Conservation (phyloP, 108 stramenopile species). For the Aurantiochytrium sp. region DNA sequence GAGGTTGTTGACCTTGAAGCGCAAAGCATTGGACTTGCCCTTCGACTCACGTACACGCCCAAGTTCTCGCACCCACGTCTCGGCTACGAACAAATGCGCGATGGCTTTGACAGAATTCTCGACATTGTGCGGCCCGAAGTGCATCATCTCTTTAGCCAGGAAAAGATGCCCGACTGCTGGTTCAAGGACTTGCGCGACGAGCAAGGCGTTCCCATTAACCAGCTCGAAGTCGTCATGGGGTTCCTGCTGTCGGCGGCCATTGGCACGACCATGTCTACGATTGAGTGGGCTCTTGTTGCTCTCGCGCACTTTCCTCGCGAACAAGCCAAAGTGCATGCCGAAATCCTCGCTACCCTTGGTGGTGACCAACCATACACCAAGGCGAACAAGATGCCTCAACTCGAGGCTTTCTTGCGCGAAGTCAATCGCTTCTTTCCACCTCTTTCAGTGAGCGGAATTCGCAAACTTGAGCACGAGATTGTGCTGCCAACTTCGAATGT, state of each 20-base stretch:
- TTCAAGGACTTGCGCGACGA: slow-evolving; percentile 12
- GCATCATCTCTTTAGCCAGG: neutral
- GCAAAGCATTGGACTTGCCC: neutral
- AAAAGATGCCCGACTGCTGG: neutral
- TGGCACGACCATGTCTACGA: neutral
- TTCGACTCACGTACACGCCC: neutral
- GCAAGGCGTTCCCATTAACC: neutral
- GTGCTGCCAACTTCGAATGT: neutral
- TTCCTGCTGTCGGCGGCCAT: neutral
- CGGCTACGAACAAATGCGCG: neutral
- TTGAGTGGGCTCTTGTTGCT: neutral
- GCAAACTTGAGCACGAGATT: slow-evolving; percentile 1
- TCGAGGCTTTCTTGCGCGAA: slow-evolving; percentile 2
- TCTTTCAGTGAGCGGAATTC: neutral
- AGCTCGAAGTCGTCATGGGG: neutral
- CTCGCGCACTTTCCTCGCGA: neutral
- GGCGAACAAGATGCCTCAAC: neutral
- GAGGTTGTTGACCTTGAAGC: neutral
- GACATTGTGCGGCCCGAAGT: neutral
- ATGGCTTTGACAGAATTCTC: neutral
- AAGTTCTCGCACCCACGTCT: neutral
- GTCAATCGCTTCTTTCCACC: neutral
- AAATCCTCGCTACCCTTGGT: neutral
- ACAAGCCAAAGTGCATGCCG: neutral
- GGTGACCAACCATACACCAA: neutral